Evolutionary conservation across 108 stramenopile species (phyloP), one percentile per base, ranked within the genome.

Genomic region (Pseudonitzschia multiseries): DNA sequence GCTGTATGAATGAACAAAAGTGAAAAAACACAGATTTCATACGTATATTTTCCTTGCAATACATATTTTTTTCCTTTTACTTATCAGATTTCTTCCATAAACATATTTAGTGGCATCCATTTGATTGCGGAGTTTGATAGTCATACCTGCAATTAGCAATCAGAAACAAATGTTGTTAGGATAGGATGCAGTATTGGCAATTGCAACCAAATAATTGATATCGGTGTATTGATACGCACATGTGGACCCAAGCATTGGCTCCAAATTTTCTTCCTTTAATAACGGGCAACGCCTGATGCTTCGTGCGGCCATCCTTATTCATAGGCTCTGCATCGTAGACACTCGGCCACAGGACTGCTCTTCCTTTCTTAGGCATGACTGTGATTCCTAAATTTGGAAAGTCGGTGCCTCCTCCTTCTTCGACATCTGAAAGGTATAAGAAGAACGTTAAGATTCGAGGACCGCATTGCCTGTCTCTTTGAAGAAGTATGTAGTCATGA

Each of bases 171-270:
- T 13, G 2, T 63, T 63, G 62, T 56, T 26, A 56, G 40, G 2
- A 1, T 21, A 14, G 4, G 62, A 40, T 4, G 6, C n/a, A n/a
- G n/a, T n/a, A n/a, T n/a, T n/a, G 10, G 27, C 4, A 27, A 14
- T n/a, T 12, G 62, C 33, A 33, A 3, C 28, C 22, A 21, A 41
- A 21, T 63, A 41, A 10, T 3, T 41, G 13, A 33, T 9, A 33
- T 4, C 28, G 20, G 17, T 63, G n/a, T 21, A 29, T 21, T 33
- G 24, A 29, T 3, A 63, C 85, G 33, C 84, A 79, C 70, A 87
- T 68, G 59, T 97, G 96, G 50, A 93, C 79, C 95, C 96, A 97
- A 2, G 89, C 84, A 79, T 97, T 97, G 0, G 93, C 93, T 12
- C 82, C 95, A 70, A 86, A 93, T 75, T 97, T 97, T 8, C 66